Base-by-base conservation (phyloP, 306 rosid species). In the Carpinus viminea region DNA sequence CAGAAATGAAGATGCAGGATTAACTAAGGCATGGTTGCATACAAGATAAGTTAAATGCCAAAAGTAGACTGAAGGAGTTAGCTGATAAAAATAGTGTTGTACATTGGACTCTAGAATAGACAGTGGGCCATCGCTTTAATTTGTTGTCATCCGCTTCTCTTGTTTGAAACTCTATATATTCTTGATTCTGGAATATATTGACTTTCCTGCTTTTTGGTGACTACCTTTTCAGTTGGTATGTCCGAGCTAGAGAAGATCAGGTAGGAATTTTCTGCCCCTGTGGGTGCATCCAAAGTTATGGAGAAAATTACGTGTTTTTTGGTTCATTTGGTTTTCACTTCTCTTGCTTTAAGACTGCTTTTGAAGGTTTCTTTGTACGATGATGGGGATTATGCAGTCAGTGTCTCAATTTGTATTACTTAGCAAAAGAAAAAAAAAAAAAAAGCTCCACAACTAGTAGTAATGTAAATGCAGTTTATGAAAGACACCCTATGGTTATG, bases 261-360 rank as follows among this genome's bases (percentile, higher is more conserved):
- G 3, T 59, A 24, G 2, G 28, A 21, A 59, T 59, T 59, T 59
- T 59, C 28, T 7, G n/a, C 5, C 38, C 38, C 28, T 24, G 65
- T 59, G 36, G 31, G 24, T 24, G 31, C 31, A 24, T 24, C 65
- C 7, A 11, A 59, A 59, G 65, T 59, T 24, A 21, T 59, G 31
- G 65, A 59, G 31, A 57, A 21, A 21, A 57, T 68, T 70, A 56
- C 52, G 48, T 11, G 46, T 15, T 59, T 56, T 41, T 43, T 36
- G 46, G 74, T 68, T 68, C 57, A 24, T 68, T 21, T 24, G 80
- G 68, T 56, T 15, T 52, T 66, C 24, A 24, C 61, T 66, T 66
- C 65, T 51, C 46, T 68, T 68, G 26, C 17, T 77, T 54, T 36
- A 52, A 52, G 15, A 48, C 13, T 48, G 52, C 15, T 12, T 48